Evolutionary conservation across 192 early-diverging fungal genomes (phyloP).

Genomic region (Mortierella alpina): DNA sequence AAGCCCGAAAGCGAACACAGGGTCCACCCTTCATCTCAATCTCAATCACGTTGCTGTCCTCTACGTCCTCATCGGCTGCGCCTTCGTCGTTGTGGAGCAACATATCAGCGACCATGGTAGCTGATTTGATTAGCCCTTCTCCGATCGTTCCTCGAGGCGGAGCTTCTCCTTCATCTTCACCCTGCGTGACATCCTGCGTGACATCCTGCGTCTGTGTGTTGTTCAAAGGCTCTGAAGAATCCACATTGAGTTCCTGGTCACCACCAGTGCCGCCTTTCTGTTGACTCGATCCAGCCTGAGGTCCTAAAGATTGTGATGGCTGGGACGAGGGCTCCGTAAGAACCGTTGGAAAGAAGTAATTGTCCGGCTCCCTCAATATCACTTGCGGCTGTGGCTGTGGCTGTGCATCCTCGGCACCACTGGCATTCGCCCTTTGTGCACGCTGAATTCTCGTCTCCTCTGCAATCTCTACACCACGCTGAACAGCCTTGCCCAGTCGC

Average conservation of each 20-base stretch:
- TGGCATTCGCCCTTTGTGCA: neutral
- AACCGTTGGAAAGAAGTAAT: constrained; percentile 37
- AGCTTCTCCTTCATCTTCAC: neutral
- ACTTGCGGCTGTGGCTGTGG: constrained; percentile 5
- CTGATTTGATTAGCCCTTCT: constrained; percentile 12
- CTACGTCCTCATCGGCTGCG: neutral
- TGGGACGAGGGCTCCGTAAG: neutral
- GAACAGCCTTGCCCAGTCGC: constrained; percentile 2
- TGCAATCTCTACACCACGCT: constrained; percentile 4
- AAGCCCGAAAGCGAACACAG: constrained; percentile 39
- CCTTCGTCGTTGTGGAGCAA: constrained; percentile 23
- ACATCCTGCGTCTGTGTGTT: neutral
- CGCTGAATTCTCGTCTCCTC: constrained; percentile 2
- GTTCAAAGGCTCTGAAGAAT: constrained; percentile 14
- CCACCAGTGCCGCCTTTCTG: neutral
- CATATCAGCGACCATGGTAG: constrained; percentile 20
- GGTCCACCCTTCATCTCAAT: constrained; percentile 42
- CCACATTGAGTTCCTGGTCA: neutral
- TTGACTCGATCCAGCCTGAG: neutral
- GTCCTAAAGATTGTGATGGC: too few relatives aligned
- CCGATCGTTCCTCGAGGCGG: constrained; percentile 3
- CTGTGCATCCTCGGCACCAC: neutral
- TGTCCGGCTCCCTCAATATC: constrained; percentile 24
- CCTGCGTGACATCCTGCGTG: neutral
- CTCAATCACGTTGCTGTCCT: constrained; percentile 46